phyloP scores from a whole-genome alignment of 768 basidiomycete genomes.

The Collybia sordida region DNA sequence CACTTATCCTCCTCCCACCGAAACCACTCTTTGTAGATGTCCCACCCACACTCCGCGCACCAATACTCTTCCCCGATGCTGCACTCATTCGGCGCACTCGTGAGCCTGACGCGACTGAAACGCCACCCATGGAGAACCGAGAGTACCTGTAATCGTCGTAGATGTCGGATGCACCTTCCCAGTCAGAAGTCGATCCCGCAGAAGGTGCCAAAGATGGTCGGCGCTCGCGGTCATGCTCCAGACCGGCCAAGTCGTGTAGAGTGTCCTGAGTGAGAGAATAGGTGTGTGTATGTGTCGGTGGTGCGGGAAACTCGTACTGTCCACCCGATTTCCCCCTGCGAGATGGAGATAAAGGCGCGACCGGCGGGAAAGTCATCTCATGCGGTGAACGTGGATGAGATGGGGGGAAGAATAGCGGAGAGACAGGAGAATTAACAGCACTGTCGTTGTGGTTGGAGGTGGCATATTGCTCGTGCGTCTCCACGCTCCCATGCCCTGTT shows the following conservation, averaged over 20 bases:
- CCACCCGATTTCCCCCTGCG: conserved; percentile 2
- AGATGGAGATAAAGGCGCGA: conserved; percentile 18
- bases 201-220: conserved; percentile 30
- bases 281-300: conserved; percentile 9
- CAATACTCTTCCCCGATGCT: neutral
- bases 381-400: conserved; percentile 1
- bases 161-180: conserved; percentile 72
- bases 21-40: neutral
- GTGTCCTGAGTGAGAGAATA: neutral
- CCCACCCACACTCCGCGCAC: conserved; percentile 2
- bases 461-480: neutral
- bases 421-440: neutral
- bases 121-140: conserved; percentile 49
- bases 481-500: conserved; percentile 9
- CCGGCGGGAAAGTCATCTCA: conserved; percentile 16
- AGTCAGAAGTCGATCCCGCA: conserved; percentile 37
- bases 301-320: conserved; percentile 11
- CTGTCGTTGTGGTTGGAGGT: neutral
- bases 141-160: conserved; percentile 83
- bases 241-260: neutral
- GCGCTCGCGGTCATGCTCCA: conserved; percentile 10
- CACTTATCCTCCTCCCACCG: conserved; percentile 1
- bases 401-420: neutral
- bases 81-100: conserved; percentile 13
- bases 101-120: conserved; percentile 27